A percentile compares a stretch with the other conserved stretches of the same genome.
These are phyloP conservation scores for Actinomortierella wolfii DNA, from an alignment of 371 early-diverging fungal genomes.

Conservation along the genomic window DNA sequence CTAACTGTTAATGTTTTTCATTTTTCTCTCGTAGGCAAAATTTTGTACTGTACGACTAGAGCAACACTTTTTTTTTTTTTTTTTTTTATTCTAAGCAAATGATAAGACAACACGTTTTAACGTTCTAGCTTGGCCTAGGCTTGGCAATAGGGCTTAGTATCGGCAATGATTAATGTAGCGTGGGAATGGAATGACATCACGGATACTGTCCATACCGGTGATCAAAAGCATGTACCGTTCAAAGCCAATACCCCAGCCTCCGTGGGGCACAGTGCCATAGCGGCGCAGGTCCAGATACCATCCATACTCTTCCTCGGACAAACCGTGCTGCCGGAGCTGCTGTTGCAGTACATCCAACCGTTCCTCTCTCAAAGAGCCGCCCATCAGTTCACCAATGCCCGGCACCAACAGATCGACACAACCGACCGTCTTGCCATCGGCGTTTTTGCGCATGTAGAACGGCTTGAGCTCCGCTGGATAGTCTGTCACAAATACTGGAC, in stretches of 20 bases:
- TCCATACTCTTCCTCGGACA: slow-evolving; percentile 70
- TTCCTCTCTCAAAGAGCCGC: slow-evolving; percentile 91
- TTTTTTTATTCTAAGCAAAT: too few relatives aligned
- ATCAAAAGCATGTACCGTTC: slow-evolving; percentile 83
- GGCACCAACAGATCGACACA: slow-evolving; percentile 91
- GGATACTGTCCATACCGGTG: slow-evolving; percentile 81
- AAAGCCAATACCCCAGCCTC: slow-evolving; percentile 94
- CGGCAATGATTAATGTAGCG: slow-evolving; percentile 62
- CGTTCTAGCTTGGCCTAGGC: too few relatives aligned
- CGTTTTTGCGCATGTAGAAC: slow-evolving; percentile 89
- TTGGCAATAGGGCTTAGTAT: slow-evolving; percentile 5
- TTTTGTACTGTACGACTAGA: too few relatives aligned
- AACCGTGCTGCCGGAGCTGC: slow-evolving; percentile 59
- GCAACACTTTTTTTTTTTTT: too few relatives aligned
- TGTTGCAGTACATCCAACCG: slow-evolving; percentile 55
- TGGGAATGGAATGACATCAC: slow-evolving; percentile 87
- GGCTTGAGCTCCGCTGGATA: slow-evolving; percentile 87
- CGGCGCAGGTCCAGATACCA: slow-evolving; percentile 91
- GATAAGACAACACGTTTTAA: too few relatives aligned
- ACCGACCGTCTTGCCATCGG: slow-evolving; percentile 68
- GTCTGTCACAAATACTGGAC: slow-evolving; percentile 91
- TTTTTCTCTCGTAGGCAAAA: too few relatives aligned
- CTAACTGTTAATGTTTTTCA: too few relatives aligned
- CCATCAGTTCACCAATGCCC: slow-evolving; percentile 88
- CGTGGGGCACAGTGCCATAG: slow-evolving; percentile 88